A percentile compares a stretch with the other conserved stretches of the same genome.
phyloP scores from a whole-genome alignment of 2,329 filamentous ascomycete genomes.

The Ampelomyces quisqualis region DNA sequence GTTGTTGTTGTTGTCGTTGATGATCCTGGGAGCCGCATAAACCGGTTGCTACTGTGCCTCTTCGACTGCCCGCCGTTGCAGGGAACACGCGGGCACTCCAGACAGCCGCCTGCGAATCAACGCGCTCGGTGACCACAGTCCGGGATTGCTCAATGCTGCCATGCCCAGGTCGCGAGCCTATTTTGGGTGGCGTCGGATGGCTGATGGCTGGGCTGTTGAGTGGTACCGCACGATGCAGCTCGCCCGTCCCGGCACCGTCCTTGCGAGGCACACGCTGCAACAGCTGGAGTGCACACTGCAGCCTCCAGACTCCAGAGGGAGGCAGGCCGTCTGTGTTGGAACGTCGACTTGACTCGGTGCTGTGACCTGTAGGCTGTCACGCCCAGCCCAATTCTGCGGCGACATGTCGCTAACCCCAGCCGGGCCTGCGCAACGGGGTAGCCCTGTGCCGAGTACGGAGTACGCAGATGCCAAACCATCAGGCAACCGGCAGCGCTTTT shows the following conservation, averaged over 20 bases:
- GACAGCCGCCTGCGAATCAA: conserved; percentile 34
- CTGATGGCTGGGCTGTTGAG: conserved; percentile 22
- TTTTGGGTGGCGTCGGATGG: conserved; percentile 32
- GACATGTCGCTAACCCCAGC: conserved; percentile 36
- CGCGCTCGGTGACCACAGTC: conserved; percentile 18
- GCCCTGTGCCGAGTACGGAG: too few species aligned
- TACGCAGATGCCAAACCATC: conserved; percentile 35
- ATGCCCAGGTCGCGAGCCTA: conserved; percentile 25
- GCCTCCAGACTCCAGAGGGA: conserved; percentile 22
- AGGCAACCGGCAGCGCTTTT: conserved; percentile 38
- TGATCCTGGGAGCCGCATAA: conserved; percentile 21
- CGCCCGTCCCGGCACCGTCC: conserved; percentile 11
- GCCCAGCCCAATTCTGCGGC: conserved; percentile 37
- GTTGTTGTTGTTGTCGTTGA: conserved; percentile 19
- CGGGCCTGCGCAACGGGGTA: conserved; percentile 20
- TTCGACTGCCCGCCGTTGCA: conserved; percentile 32
- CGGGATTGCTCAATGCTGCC: conserved; percentile 24
- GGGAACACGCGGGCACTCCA: conserved; percentile 32
- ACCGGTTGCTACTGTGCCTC: conserved; percentile 31
- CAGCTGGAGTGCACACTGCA: conserved; percentile 6
- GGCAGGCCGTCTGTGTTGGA: conserved; percentile 33
- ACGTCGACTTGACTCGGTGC: conserved; percentile 34
- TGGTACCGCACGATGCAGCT: conserved; percentile 25
- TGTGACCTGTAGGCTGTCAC: conserved; percentile 36
- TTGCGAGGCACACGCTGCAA: conserved; percentile 2